Percentiles rank a stretch among this genome's conserved stretches.
Conservation (phyloP, 2,329 filamentous ascomycete genomes). For the Aspergillus ustus region DNA sequence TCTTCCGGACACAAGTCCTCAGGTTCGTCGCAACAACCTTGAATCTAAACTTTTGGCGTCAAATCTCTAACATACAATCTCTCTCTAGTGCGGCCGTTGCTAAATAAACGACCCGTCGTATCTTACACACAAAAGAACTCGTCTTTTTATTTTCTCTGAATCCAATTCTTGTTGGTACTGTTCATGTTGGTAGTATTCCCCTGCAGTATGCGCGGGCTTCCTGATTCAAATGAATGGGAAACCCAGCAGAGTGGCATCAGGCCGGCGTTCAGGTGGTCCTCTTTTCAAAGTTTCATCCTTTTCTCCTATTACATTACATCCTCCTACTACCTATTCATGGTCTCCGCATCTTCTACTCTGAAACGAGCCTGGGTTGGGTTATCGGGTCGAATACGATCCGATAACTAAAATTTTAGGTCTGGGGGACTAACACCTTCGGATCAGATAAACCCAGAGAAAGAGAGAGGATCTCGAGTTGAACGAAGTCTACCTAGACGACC, state of each 20-base stretch:
- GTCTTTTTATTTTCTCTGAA: constrained; percentile 35
- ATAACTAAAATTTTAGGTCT: not conserved
- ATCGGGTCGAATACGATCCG: too few relatives aligned
- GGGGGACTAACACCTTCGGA: not conserved
- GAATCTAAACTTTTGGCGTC: not conserved
- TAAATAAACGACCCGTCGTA: constrained; percentile 44
- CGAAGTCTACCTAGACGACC: not conserved
- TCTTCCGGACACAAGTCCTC: constrained; percentile 97
- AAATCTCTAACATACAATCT: constrained; percentile 6
- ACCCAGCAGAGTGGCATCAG: constrained; percentile 46
- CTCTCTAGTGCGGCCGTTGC: constrained; percentile 52
- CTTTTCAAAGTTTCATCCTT: constrained; percentile 33
- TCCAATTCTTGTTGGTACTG: constrained; percentile 35
- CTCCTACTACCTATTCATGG: constrained; percentile 17
- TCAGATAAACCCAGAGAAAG: not conserved
- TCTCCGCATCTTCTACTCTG: constrained; percentile 21
- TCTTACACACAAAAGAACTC: constrained; percentile 26
- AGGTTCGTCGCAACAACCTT: constrained; percentile 50
- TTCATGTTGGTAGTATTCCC: constrained; percentile 41
- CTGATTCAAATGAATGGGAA: constrained; percentile 37
- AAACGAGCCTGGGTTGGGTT: not conserved
- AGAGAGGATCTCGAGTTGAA: not conserved
- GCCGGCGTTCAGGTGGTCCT: constrained; percentile 49
- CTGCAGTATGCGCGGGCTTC: constrained; percentile 25
- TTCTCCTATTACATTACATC: constrained; percentile 27